phyloP scores from a whole-genome alignment of 495 filamentous ascomycete genomes.

The Penicillium riverlandense region DNA sequence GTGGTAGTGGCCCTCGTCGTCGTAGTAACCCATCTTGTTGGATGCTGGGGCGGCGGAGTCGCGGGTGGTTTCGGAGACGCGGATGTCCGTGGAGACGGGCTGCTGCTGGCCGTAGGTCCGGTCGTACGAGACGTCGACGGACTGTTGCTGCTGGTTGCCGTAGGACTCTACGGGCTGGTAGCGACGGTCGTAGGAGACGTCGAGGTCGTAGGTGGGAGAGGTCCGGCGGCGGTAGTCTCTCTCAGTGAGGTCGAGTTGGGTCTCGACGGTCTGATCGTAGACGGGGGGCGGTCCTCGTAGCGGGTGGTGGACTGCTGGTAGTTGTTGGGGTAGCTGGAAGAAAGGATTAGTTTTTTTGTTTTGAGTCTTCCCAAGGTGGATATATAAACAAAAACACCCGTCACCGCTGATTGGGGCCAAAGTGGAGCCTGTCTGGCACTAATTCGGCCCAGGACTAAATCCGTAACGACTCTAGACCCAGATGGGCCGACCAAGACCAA shows the following conservation, averaged over 20 bases:
- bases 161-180: constrained; percentile 26
- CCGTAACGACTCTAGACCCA: constrained; percentile 16
- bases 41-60: constrained; percentile 24
- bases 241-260: constrained; percentile 75
- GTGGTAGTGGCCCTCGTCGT: constrained; percentile 95
- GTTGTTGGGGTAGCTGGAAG: constrained; percentile 45
- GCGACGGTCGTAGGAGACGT: constrained; percentile 50
- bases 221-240: constrained; percentile 75
- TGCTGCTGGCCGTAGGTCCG: constrained; percentile 13
- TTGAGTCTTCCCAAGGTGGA: constrained; percentile 8
- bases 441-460: constrained; percentile 31
- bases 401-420: constrained; percentile 24
- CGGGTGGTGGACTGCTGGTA: constrained; percentile 47
- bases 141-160: constrained; percentile 20
- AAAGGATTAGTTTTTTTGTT: constrained; percentile 17
- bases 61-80: constrained; percentile 27
- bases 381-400: constrained; percentile 16
- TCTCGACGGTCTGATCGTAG: constrained; percentile 46
- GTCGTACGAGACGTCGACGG: constrained; percentile 25
- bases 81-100: constrained; percentile 25
- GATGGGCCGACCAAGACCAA: constrained; percentile 17
- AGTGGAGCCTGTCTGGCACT: constrained; percentile 29
- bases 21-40: constrained; percentile 96
- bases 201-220: constrained; percentile 60
- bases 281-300: constrained; percentile 44